Conservation (phyloP, 2,329 filamentous ascomycete genomes). For the Aspergillus fumigatus region DNA sequence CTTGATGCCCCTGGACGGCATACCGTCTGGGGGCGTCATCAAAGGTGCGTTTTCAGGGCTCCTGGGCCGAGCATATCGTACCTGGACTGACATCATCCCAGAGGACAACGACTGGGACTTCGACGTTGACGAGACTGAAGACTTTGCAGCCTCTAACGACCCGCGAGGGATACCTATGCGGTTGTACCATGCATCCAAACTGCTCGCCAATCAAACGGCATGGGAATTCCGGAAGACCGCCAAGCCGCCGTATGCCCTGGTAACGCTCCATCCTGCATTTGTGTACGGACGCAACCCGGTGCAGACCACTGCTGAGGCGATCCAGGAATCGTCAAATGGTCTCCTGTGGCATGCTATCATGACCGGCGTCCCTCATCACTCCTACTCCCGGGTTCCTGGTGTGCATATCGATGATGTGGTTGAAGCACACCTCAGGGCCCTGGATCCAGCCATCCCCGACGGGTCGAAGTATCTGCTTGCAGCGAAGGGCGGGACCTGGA, state of each 20-base stretch:
- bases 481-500: slow-evolving; percentile 5
- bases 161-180: slow-evolving; percentile 11
- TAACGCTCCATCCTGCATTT: slow-evolving; percentile 20
- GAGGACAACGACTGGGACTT: slow-evolving; percentile 22
- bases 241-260: slow-evolving; percentile 17
- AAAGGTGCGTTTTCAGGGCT: slow-evolving; percentile 8
- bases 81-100: slow-evolving; percentile 1
- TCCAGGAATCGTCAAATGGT: slow-evolving; percentile 10
- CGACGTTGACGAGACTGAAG: slow-evolving; percentile 10
- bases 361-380: slow-evolving; percentile 2
- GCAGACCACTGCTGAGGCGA: slow-evolving; percentile 13
- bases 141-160: slow-evolving; percentile 10
- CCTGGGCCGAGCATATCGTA: not conserved
- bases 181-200: slow-evolving; percentile 22
- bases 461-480: slow-evolving; percentile 18
- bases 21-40: slow-evolving; percentile 15
- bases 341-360: slow-evolving; percentile 14
- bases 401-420: slow-evolving; percentile 25
- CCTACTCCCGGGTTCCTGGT: not conserved
- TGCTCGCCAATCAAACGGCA: slow-evolving; percentile 19
- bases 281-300: slow-evolving; percentile 19
- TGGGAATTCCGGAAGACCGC: slow-evolving; percentile 14
- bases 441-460: slow-evolving; percentile 14
- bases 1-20: slow-evolving; percentile 13
- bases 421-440: slow-evolving; percentile 21